Conservation (phyloP, 2,329 filamentous ascomycete species). For the Neofusicoccum laricinum region DNA sequence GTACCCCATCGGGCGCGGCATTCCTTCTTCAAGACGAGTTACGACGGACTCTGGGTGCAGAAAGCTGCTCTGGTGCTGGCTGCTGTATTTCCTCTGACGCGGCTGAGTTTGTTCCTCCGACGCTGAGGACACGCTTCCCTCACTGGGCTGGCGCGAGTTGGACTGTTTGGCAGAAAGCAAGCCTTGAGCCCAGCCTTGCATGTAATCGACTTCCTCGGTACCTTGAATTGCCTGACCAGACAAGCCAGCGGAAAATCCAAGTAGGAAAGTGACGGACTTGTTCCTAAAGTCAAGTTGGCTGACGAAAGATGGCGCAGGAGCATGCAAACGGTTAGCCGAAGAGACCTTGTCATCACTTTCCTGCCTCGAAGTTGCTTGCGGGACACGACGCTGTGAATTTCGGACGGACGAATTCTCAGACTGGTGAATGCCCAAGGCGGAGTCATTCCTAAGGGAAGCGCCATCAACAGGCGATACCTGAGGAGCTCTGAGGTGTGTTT, state of each 20-base stretch:
- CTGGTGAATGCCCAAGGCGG: neutral
- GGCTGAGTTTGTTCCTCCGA: neutral
- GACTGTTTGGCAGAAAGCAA: constrained; percentile 5
- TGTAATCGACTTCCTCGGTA: constrained; percentile 3
- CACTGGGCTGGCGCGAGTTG: neutral
- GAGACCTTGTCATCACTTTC: neutral
- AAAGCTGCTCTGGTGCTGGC: neutral
- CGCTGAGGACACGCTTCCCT: neutral
- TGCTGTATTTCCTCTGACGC: neutral
- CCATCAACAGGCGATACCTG: constrained; percentile 11
- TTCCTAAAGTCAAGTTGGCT: constrained; percentile 5
- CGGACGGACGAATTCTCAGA: neutral
- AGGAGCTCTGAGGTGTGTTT: constrained; percentile 3
- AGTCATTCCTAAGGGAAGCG: neutral
- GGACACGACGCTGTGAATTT: constrained; percentile 22
- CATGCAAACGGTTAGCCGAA: neutral
- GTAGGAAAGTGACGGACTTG: constrained; percentile 3
- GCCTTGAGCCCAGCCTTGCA: constrained; percentile 10
- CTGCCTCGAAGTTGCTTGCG: constrained; percentile 14
- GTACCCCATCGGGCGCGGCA: neutral
- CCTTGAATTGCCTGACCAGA: constrained; percentile 2
- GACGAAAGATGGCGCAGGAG: neutral
- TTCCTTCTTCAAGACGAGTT: neutral
- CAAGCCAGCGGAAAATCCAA: constrained; percentile 7
- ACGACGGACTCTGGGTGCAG: neutral